A percentile compares a stretch with the other conserved stretches of the same genome.
Conservation (phyloP, 2,329 filamentous ascomycete species). For the Fusarium bulbicola region DNA sequence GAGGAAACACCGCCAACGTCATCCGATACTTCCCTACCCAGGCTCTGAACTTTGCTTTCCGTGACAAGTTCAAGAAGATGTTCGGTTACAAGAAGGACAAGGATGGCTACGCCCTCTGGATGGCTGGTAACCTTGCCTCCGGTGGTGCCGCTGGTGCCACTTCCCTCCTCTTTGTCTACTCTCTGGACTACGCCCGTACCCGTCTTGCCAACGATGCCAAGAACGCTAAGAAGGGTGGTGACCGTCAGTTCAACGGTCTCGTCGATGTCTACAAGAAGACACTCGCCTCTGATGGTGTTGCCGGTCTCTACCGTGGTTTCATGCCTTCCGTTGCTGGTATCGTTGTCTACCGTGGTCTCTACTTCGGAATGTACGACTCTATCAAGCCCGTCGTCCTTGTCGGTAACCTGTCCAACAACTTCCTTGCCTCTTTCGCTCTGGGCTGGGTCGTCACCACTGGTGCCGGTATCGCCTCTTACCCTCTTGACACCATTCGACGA, state of each 20-base stretch:
- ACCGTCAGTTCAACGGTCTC: conserved; percentile 99
- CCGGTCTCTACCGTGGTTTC: conserved; percentile 99
- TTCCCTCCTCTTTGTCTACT: conserved; percentile 99
- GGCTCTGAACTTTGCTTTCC: conserved; percentile 99
- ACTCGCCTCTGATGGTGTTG: conserved; percentile 96
- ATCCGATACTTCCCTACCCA: conserved; percentile 99
- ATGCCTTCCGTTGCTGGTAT: conserved; percentile 99
- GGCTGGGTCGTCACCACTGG: conserved; percentile 99
- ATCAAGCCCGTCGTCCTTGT: conserved; percentile 98
- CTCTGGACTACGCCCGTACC: conserved; percentile 99
- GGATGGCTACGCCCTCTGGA: conserved; percentile 99
- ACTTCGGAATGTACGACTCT: conserved; percentile 99
- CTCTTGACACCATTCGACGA: conserved; percentile 99
- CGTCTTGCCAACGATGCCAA: conserved; percentile 99
- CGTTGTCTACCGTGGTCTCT: conserved; percentile 99
- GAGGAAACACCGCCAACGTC: conserved; percentile 99
- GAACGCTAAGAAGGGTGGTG: conserved; percentile 95
- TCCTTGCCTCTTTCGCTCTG: conserved; percentile 98
- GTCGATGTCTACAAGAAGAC: conserved; percentile 99
- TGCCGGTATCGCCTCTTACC: conserved; percentile 99
- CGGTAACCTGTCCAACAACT: conserved; percentile 94
- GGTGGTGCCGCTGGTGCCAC: conserved; percentile 99
- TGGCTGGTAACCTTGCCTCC: conserved; percentile 99
- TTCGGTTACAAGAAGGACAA: conserved; percentile 99
- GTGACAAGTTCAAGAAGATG: conserved; percentile 99